Base-by-base conservation (phyloP, 331 rosid genomes). In the Rosa hybrid region DNA sequence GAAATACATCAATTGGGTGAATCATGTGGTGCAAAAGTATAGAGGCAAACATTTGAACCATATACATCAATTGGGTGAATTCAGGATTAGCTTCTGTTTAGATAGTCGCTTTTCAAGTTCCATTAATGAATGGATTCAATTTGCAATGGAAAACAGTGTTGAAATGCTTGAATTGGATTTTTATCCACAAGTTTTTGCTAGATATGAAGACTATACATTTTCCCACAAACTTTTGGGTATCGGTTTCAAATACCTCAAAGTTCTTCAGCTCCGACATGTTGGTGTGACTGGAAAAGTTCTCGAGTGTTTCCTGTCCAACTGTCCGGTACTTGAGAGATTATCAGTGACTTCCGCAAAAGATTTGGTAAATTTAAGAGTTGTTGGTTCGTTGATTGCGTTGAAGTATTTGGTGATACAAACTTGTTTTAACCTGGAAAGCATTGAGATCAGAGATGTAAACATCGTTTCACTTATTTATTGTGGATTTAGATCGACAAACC, bases 161-260 rank as follows among this genome's bases (percentile, higher is more conserved):
- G 16, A 23, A 72, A 48, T 45, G 4, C 38, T 65, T 18, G 41
- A 48, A 18, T 49, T 77, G 64, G 49, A 44, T 3, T 59, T 77
- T 30, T 18, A 30, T 12, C 20, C 13, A 57, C 34, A 59, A 8
- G 34, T 3, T 59, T 21, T 18, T 59, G 0, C 1, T 7, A 4
- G 48, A 8, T 45, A 0, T 59, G 34, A 21, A 2, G 7, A 17
- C 7, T 71, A 23, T 46, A 71, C 17, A 12, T 30, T 51, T 17
- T 27, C 64, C 7, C 4, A 4, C 7, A 30, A 30, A 30, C 34
- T 30, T 30, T 30, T 30, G 34, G 34, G 48, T 27, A 27, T 4
- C 25, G 72, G 49, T 21, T 77, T 65, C 13, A 77, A 50, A 27
- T 65, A 51, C 48, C 80, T 65, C 13, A 65, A 20, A 34, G 73